Evolutionary conservation across 2,329 filamentous ascomycete species (phyloP), one percentile per base, ranked within the genome.

Genomic region (Ophiostoma australiae): DNA sequence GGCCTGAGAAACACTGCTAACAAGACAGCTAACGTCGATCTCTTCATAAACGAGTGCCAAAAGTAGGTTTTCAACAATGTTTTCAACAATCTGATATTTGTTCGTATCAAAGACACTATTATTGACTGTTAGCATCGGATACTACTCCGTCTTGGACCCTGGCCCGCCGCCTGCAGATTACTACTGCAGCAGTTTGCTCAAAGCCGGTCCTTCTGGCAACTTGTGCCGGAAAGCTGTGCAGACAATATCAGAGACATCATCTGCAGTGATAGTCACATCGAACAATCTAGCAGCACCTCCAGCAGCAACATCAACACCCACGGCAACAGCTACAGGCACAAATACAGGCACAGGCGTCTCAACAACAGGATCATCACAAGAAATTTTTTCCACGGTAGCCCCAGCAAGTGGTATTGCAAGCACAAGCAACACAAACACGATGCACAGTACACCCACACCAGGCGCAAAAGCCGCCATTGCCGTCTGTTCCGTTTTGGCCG

Each of bases 21-120:
- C 67, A 0, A 4, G 5, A 39, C 17, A 87, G 85, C 84, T 67
- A 85, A 81, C 74, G 82, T 86, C 69, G 82, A 85, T 74, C 79
- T 79, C 75, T 78, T 86, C 71, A 84, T 86, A 77, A 84, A 82
- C 74, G 77, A 78, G 70, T 87, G 85, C 71, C 79, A 83, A 75
- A 82, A 82, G 85, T 86, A 78, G 77, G 81, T 74, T 4, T 39
- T 37, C 4, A 15, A 37, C 31, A 11, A 11, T 67, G 81, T 74
- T 4, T 39, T 37, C 4, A 15, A 37, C 31, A 11, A 11, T 67
- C 27, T 31, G 27, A 23, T 61, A 11, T 58, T 69, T 55, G 0
- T 6, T 23, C 8, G 11, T 67, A 4, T 37, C 6, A 17, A 55
- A 10, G 20, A 37, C 17, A 11, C 48, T 35, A 0, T 1, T 23